Base-by-base conservation (phyloP, 2,329 filamentous ascomycete species). In the Colletotrichum cuscutae region DNA sequence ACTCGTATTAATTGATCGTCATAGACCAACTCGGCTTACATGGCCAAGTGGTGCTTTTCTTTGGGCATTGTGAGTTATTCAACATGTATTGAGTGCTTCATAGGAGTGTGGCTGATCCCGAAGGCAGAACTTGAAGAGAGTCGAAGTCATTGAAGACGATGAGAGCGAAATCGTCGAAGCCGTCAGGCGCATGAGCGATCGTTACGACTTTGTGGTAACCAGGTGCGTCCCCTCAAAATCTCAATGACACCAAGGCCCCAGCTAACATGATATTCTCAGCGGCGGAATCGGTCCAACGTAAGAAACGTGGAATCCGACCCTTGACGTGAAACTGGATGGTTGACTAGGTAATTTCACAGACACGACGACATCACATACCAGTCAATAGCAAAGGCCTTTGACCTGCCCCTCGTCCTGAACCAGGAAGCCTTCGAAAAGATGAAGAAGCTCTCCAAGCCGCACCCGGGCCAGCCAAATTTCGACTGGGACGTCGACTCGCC, bases 311-410 rank as follows among this genome's bases (percentile, higher is more conserved):
- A 15, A 15, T 42, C 13, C 13, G 15, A 42, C 13, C 37, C 37
- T 15, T 15, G 13, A 13, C 5, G 5, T 42, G 37, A 42, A 15
- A 15, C 19, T 49, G n/a, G 42, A 56, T 56, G 6, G 54, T 60
- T 73, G 46, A 73, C 37, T n/a, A 11, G 26, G 37, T 32, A 3
- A 32, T 42, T 26, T 13, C 4, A 56, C 77, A 97, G 94, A 68
- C 96, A 98, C 86, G 97, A 99, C 82, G 97, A 99, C 81, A 98
- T 98, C 77, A 98, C 97, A 30, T 99, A 99, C 84, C 88, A 94
- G 79, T 96, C 95, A 52, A 97, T 99, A 81, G 95, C 94, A 75
- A 95, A 95, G 81, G 97, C 95, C 8, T 98, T 98, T 81, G 84
- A 86, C 56, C 87, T 98, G 8, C 89, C 92, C 15, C 86, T 98